A percentile compares a stretch with the other conserved stretches of the same genome.
Conservation (phyloP, 2,329 filamentous ascomycete species). For the Dactylellina sp. region DNA sequence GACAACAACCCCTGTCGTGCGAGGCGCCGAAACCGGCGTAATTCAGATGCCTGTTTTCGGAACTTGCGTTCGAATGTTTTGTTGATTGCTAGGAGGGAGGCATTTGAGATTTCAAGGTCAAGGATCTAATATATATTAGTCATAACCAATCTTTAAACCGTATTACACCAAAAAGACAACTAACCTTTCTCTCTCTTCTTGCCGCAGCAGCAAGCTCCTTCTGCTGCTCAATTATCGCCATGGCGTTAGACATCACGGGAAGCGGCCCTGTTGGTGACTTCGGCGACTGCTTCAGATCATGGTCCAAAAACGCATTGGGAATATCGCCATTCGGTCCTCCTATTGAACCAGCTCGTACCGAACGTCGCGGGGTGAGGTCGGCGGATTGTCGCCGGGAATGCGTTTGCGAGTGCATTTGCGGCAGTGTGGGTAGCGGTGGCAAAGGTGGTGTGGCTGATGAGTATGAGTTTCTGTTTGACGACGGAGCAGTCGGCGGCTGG, state of each 20-base stretch:
- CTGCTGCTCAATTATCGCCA: conserved; percentile 70
- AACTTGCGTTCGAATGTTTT: conserved; percentile 90
- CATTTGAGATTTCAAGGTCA: conserved; percentile 96
- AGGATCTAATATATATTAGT: conserved; percentile 65
- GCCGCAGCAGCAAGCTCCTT: conserved; percentile 88
- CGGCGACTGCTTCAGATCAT: conserved; percentile 45
- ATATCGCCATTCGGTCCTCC: conserved; percentile 32
- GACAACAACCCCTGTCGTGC: conserved; percentile 83
- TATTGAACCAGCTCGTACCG: conserved; percentile 34
- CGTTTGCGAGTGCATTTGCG: conserved; percentile 69
- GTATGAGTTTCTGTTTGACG: conserved; percentile 61
- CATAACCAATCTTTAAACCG: conserved; percentile 4
- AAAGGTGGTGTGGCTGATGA: conserved; percentile 59
- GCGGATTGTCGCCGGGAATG: conserved; percentile 63
- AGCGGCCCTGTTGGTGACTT: conserved; percentile 49
- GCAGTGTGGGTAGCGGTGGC: conserved; percentile 61
- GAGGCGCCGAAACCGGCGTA: conserved; percentile 86
- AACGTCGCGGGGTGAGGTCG: conserved; percentile 29
- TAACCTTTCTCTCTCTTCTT: conserved; percentile 87
- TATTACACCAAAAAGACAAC: too few species aligned
- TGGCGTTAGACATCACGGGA: conserved; percentile 59
- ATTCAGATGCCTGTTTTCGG: conserved; percentile 87
- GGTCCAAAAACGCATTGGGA: conserved; percentile 8
- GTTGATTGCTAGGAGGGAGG: conserved; percentile 93
- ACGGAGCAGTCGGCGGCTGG: conserved; percentile 25